Conservation (phyloP, 2,329 filamentous ascomycete species). For the Colletotrichum tropicicola region DNA sequence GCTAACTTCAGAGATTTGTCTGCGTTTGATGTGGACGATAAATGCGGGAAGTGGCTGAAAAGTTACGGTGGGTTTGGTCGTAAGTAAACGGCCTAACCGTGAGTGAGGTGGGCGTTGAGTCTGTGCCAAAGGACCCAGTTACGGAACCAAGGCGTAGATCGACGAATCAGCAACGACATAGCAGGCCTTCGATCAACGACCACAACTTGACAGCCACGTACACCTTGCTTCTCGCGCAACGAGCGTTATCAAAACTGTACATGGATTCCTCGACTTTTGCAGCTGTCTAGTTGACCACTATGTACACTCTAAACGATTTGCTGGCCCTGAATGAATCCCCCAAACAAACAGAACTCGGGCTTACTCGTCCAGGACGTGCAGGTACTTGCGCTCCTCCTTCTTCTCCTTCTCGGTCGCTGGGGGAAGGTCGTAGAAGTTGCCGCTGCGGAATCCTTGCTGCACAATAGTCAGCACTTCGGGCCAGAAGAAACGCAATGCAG, state of each 20-base stretch:
- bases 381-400: constrained; percentile 93
- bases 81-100: no score
- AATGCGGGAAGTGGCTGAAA: no score
- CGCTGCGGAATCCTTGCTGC: constrained; percentile 90
- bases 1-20: not conserved
- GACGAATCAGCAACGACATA: not conserved
- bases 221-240: no score
- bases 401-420: constrained; percentile 95
- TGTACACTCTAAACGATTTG: constrained; percentile 37
- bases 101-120: no score
- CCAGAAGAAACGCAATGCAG: not conserved
- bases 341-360: constrained; percentile 30
- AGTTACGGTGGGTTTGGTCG: no score
- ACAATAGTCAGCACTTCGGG: constrained; percentile 40
- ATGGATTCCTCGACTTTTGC: constrained; percentile 29
- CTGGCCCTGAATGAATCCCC: constrained; percentile 25
- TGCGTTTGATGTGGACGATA: no score
- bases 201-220: no score
- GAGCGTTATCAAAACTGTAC: constrained; percentile 4
- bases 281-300: constrained; percentile 40
- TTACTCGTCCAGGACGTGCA: constrained; percentile 87
- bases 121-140: no score
- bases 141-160: no score
- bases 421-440: constrained; percentile 90
- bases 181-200: not conserved